Conservation (phyloP, 2,329 filamentous ascomycete genomes). For the Penicillium sp. region DNA sequence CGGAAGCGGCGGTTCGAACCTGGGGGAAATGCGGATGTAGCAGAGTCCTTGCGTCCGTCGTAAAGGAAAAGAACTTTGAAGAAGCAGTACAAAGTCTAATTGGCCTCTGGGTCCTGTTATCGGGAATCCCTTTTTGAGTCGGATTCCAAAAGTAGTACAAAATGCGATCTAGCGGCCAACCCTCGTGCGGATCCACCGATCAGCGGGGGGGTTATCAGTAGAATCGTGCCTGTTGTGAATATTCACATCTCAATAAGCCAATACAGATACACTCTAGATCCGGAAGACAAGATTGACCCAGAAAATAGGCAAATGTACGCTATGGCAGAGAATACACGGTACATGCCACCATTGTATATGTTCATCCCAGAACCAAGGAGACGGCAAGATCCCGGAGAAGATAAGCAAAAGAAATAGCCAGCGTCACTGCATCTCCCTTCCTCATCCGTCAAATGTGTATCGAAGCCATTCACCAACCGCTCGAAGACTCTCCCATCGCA, state of each 20-base stretch:
- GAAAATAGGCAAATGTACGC: conserved; percentile 19
- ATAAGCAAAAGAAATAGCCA: conserved; percentile 14
- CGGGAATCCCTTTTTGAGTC: background rate
- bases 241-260: background rate
- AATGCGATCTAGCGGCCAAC: conserved; percentile 24
- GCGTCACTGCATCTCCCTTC: background rate
- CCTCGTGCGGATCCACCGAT: conserved; percentile 20
- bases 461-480: conserved; percentile 78
- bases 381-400: conserved; percentile 10
- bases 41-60: background rate
- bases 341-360: conserved; percentile 23
- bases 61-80: background rate
- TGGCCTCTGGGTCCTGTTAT: background rate
- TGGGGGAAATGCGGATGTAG: background rate
- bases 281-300: conserved; percentile 3
- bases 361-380: conserved; percentile 16
- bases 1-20: background rate
- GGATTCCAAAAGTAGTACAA: background rate
- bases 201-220: conserved; percentile 16
- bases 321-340: conserved; percentile 27
- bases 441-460: conserved; percentile 63
- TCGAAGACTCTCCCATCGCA: conserved; percentile 88
- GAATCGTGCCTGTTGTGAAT: background rate
- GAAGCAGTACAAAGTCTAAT: background rate
- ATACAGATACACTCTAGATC: background rate